Evolutionary conservation across 2,329 filamentous ascomycete genomes (phyloP).

Genomic region (Talaromyces atroroseus): DNA sequence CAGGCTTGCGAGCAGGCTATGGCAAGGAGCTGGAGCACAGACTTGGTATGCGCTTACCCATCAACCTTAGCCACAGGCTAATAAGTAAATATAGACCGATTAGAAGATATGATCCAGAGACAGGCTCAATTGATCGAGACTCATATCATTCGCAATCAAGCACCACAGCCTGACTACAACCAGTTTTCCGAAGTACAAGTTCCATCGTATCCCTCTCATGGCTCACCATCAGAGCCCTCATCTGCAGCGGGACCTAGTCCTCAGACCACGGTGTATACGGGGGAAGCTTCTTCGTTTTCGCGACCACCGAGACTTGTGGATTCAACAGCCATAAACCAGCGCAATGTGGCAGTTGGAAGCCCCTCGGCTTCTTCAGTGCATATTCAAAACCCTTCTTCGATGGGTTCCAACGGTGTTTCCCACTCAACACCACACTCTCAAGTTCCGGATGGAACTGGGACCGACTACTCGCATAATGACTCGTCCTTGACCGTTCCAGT

Average conservation of each 20-base stretch:
- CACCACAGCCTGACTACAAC: constrained; percentile 26
- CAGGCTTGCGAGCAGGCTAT: constrained; percentile 61
- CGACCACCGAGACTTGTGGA: constrained; percentile 43
- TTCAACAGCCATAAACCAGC: constrained; percentile 37
- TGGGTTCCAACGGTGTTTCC: constrained; percentile 20
- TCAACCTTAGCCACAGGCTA: background rate
- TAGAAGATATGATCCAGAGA: constrained; percentile 60
- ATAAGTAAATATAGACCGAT: constrained; percentile 46
- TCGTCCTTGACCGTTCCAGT: constrained; percentile 55
- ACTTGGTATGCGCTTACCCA: constrained; percentile 37
- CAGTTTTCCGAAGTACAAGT: constrained; percentile 19
- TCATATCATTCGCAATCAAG: constrained; percentile 41
- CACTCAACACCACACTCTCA: constrained; percentile 22
- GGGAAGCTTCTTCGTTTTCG: constrained; percentile 52
- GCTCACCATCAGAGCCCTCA: constrained; percentile 49
- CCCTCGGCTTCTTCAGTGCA: constrained; percentile 30
- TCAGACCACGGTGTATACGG: constrained; percentile 57
- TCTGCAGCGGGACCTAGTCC: constrained; percentile 50
- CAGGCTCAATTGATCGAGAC: constrained; percentile 63
- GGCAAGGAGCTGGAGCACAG: constrained; percentile 68
- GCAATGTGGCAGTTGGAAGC: constrained; percentile 43
- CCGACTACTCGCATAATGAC: constrained; percentile 43
- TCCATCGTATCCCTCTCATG: constrained; percentile 32
- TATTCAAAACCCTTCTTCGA: constrained; percentile 21
- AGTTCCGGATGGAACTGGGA: constrained; percentile 19